Conservation (phyloP, 2,329 filamentous ascomycete species). For the Akanthomyces dipterigenus region DNA sequence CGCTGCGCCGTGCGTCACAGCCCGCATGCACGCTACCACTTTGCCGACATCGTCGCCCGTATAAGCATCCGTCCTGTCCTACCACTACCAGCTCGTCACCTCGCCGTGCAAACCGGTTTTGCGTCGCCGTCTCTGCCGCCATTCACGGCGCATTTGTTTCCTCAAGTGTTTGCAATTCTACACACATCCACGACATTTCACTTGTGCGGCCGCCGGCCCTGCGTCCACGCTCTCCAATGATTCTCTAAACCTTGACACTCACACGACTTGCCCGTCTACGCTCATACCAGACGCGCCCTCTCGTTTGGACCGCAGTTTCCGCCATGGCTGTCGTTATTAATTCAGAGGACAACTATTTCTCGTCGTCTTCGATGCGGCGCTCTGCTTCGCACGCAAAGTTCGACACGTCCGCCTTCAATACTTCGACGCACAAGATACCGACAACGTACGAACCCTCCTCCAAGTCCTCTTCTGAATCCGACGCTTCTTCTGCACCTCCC, state of each 20-base stretch:
- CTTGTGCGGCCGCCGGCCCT: background rate
- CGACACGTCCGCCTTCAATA: slow-evolving; percentile 35
- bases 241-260: slow-evolving; percentile 4
- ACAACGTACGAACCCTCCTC: slow-evolving; percentile 35
- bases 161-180: background rate
- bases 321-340: slow-evolving; percentile 50
- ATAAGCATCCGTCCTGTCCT: background rate
- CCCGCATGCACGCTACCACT: background rate
- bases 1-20: slow-evolving; percentile 3
- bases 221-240: slow-evolving; percentile 3
- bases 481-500: slow-evolving; percentile 47
- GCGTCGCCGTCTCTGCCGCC: background rate
- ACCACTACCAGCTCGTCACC: background rate
- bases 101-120: background rate
- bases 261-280: background rate
- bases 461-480: slow-evolving; percentile 39
- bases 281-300: background rate
- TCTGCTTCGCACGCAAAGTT: slow-evolving; percentile 57
- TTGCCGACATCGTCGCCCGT: background rate
- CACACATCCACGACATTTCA: background rate
- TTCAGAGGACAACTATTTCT: slow-evolving; percentile 53
- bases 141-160: background rate
- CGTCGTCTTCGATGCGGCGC: slow-evolving; percentile 45
- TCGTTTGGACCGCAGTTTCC: background rate
- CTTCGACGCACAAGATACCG: slow-evolving; percentile 40